phyloP scores from a whole-genome alignment of 148 eudicot species.

The Chenopodium album region DNA sequence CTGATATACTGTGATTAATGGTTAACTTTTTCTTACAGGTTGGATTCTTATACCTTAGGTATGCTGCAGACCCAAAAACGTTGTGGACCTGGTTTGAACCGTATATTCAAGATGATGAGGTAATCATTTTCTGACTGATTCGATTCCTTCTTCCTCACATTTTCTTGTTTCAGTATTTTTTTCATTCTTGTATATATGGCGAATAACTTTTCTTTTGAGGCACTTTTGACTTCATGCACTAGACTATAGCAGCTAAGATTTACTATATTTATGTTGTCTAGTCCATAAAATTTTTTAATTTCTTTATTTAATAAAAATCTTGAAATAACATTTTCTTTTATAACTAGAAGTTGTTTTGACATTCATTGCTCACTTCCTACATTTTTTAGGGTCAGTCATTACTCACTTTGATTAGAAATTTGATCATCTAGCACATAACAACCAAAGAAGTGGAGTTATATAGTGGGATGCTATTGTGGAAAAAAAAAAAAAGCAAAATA shows the following conservation, averaged over 20 bases:
- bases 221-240: background rate
- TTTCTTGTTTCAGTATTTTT: background rate
- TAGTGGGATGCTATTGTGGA: background rate
- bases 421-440: background rate
- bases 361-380: background rate
- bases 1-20: background rate
- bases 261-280: background rate
- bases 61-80: constrained; percentile 86
- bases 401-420: background rate
- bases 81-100: constrained; percentile 96
- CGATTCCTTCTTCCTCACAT: background rate
- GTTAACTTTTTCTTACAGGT: constrained; percentile 47
- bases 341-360: background rate
- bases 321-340: too few relatives aligned
- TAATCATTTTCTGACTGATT: constrained; percentile 26
- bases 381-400: background rate
- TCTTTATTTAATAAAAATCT: background rate
- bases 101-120: constrained; percentile 89
- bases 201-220: background rate
- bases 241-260: background rate
- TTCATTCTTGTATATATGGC: background rate
- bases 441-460: background rate
- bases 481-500: too few relatives aligned
- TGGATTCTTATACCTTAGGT: constrained; percentile 90
- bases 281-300: background rate